phyloP scores from a whole-genome alignment of 257 asterid genomes.

The Osmanthus fragrans region DNA sequence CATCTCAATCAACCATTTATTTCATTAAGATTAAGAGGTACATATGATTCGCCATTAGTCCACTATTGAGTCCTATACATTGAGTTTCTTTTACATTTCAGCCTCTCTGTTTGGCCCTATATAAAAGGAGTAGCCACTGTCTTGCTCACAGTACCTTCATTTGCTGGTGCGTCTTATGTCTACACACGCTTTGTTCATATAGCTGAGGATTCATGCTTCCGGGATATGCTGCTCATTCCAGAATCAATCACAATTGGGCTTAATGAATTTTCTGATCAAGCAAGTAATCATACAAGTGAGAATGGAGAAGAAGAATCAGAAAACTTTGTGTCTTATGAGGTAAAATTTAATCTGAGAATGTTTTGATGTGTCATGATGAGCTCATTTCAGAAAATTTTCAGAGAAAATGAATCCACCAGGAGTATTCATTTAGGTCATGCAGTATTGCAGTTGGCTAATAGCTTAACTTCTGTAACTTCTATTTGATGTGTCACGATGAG shows the following conservation, averaged over 20 bases:
- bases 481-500: background rate
- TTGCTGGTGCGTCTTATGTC: slow-evolving; percentile 35
- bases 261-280: background rate
- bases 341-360: slow-evolving; percentile 3
- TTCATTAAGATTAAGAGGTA: no score
- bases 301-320: slow-evolving; percentile 13
- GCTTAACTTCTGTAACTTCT: background rate
- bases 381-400: background rate
- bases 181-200: slow-evolving; percentile 24
- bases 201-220: background rate
- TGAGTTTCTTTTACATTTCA: slow-evolving; percentile 9
- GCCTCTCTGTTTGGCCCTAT: slow-evolving; percentile 35
- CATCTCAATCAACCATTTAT: no score
- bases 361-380: no score
- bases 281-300: background rate
- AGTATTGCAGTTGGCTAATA: background rate
- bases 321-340: slow-evolving; percentile 9
- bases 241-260: slow-evolving; percentile 5
- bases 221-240: background rate
- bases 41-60: background rate
- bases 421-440: no score
- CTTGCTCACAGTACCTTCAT: slow-evolving; percentile 34
- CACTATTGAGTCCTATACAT: background rate
- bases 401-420: background rate
- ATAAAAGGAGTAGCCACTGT: slow-evolving; percentile 31